A percentile compares a stretch with the other conserved stretches of the same genome.
These are phyloP conservation scores for Pseudocercospora crystallina DNA, from an alignment of 2,329 filamentous ascomycete species.

Conservation along the genomic window DNA sequence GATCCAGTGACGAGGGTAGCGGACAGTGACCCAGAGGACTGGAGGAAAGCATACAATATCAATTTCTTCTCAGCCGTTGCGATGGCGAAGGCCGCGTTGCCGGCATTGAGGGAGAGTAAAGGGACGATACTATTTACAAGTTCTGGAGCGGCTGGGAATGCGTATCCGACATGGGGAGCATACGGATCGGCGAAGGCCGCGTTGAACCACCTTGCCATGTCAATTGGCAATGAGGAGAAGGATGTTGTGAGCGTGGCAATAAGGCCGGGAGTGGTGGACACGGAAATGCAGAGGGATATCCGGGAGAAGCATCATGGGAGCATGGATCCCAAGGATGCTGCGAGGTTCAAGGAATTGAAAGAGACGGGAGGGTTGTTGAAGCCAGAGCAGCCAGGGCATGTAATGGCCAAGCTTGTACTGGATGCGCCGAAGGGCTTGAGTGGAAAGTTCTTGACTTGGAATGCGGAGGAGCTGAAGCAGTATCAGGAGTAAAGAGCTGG, in stretches of 20 bases:
- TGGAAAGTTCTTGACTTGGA: conserved; percentile 71
- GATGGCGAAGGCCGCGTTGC: conserved; percentile 73
- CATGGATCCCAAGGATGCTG: conserved; percentile 59
- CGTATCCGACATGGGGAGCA: conserved; percentile 72
- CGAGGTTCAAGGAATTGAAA: conserved; percentile 69
- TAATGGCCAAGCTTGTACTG: conserved; percentile 77
- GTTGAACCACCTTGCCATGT: conserved; percentile 73
- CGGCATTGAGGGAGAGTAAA: conserved; percentile 64
- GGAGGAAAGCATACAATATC: conserved; percentile 73
- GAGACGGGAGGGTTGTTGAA: conserved; percentile 69
- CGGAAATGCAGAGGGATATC: conserved; percentile 84
- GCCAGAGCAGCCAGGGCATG: conserved; percentile 74
- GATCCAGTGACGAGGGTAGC: conserved; percentile 71
- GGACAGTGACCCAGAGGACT: conserved; percentile 68
- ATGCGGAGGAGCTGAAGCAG: conserved; percentile 33
- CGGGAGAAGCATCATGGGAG: conserved; percentile 66
- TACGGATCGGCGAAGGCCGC: conserved; percentile 85
- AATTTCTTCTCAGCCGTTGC: conserved; percentile 85
- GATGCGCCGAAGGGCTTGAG: conserved; percentile 65
- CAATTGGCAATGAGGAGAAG: conserved; percentile 74
- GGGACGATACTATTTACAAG: conserved; percentile 77
- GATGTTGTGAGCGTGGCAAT: conserved; percentile 71
- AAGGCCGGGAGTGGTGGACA: conserved; percentile 79
- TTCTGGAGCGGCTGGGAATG: conserved; percentile 69
- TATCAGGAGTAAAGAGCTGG: conserved; percentile 28